Evolutionary conservation across 139 green algal genomes (phyloP).

Genomic region (Edaphochlamys debaryana): DNA sequence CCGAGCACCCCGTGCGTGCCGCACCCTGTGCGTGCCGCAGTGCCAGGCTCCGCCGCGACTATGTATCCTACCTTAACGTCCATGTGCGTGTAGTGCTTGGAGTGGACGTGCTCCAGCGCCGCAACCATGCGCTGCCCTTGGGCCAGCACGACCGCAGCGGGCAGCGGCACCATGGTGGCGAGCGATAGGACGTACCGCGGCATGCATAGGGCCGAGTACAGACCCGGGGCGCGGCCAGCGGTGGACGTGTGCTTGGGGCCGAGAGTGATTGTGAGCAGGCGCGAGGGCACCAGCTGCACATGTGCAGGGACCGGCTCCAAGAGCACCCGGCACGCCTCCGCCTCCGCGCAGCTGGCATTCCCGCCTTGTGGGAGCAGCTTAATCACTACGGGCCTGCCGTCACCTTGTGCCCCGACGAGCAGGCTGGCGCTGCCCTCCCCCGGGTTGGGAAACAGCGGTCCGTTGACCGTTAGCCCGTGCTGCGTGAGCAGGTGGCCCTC

Average conservation of each 20-base stretch:
- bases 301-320: not conserved
- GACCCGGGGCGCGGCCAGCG: not conserved
- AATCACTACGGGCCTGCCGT: not conserved
- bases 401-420: not conserved
- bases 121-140: not conserved
- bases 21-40: too few species aligned
- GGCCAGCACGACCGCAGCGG: not conserved
- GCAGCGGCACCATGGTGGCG: not conserved
- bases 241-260: not conserved
- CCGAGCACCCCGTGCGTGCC: too few species aligned
- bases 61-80: constrained; percentile 33
- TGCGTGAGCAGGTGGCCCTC: not conserved
- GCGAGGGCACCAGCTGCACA: not conserved
- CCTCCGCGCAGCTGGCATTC: not conserved
- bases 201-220: not conserved
- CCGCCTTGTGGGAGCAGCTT: constrained; percentile 20
- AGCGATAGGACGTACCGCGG: not conserved
- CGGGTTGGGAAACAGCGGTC: constrained; percentile 16
- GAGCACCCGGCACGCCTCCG: not conserved
- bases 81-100: constrained; percentile 20
- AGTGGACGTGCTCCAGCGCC: constrained; percentile 19
- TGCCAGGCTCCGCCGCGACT: too few species aligned
- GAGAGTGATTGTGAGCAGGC: not conserved
- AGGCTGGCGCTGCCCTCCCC: not conserved
- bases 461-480: constrained; percentile 9